Evolutionary conservation across 176 grass and related monocot genomes (phyloP), one percentile per base, ranked within the genome.

Genomic region (Avena insularis): DNA sequence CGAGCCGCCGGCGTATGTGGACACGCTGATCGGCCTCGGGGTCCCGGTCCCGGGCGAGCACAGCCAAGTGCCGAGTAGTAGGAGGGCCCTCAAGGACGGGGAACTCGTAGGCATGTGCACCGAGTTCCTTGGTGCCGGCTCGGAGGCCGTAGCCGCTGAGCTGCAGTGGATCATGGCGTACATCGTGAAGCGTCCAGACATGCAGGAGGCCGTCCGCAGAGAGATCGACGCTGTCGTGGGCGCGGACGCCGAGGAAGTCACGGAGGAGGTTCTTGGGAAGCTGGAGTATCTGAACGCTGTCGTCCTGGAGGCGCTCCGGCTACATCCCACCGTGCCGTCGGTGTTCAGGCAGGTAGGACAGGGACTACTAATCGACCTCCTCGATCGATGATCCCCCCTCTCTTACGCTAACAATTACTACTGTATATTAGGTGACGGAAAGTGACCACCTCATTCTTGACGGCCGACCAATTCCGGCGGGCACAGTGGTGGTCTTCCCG

Each of bases 81-180:
- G 38, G 38, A 49, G 48, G 48, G 48, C 10, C 8, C 58, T 60
- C 2, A 20, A 7, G 9, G 60, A 63, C 10, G 60, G 21, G 9
- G 60, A 63, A 12, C 21, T 63, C 21, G 60, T 63, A 12, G 21
- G 60, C 60, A 63, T 63, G 60, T 63, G 60, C 60, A 25, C 60
- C 2, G 79, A 81, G 79, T 81, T 81, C 0, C 79, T 81, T 4
- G 79, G 61, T 2, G 46, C 79, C 9, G 79, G 61, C 0, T 67
- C 79, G 0, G 46, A 81, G 4, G 4, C 61, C 14, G 2, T 17
- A 0, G 46, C 46, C 0, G 21, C 79, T 1, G 15, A 8, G 25
- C 1, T 81, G 23, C 46, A 81, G 5, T 81, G 79, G 79, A 81
- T 53, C 61, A 67, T 81, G 79, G 79, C 79, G 9, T 19, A 81